Evolutionary conservation across 2,329 filamentous ascomycete species (phyloP).

Genomic region (Escovopsis weberi): DNA sequence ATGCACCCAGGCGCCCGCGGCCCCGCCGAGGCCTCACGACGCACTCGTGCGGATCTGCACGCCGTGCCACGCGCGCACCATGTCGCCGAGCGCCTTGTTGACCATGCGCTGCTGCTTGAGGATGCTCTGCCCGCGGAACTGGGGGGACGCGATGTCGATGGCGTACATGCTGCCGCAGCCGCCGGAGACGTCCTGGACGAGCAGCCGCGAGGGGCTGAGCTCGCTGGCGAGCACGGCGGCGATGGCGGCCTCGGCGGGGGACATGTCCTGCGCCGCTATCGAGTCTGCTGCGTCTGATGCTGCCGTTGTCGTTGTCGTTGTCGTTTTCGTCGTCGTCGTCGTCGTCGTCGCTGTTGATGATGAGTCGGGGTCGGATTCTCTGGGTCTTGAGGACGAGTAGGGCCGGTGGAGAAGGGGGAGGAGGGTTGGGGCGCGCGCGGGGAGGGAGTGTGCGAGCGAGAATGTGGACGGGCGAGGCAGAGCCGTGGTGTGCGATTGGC

Average conservation of each 20-base stretch:
- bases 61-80: constrained; percentile 72
- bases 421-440: not conserved
- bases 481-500: not conserved
- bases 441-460: not conserved
- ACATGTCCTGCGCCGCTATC: constrained; percentile 11
- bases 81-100: constrained; percentile 56
- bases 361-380: not conserved
- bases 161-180: constrained; percentile 83
- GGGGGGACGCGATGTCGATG: constrained; percentile 58
- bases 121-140: constrained; percentile 55
- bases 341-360: constrained; percentile 1
- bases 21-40: not conserved
- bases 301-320: not conserved
- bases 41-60: constrained; percentile 62
- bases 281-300: no score
- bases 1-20: no score
- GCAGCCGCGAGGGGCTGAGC: constrained; percentile 35
- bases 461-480: constrained; percentile 1
- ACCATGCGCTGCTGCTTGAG: constrained; percentile 76
- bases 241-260: constrained; percentile 42
- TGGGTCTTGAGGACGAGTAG: no score
- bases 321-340: not conserved
- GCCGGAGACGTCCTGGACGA: constrained; percentile 68
- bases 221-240: constrained; percentile 37
- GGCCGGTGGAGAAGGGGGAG: not conserved